Base-by-base conservation (phyloP, 352 stramenopile species). In the Globisporangium viniferum region DNA sequence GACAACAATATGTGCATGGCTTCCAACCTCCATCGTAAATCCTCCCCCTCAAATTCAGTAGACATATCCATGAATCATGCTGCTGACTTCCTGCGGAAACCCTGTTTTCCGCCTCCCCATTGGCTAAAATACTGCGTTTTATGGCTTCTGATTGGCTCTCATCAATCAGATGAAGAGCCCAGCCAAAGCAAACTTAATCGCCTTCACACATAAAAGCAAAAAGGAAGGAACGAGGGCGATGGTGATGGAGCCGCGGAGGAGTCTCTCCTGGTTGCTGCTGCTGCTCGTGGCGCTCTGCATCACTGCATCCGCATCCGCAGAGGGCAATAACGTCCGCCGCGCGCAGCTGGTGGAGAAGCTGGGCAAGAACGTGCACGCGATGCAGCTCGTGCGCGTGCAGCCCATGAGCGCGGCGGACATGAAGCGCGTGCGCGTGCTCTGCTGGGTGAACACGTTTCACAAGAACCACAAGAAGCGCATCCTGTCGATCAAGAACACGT, bases 371-470 rank as follows among this genome's bases (percentile, higher is more conserved):
- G 75, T 93, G 18, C 72, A 82, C 22, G 88, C 88, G n/a, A 86
- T 95, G 73, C 44, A 84, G 44, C 78, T 92, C 22, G 88, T 92
- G 41, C 69, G 73, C n/a, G 84, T 92, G 27, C 80, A 89, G 24
- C 74, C 77, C 7, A 72, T 88, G 44, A 78, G 77, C 20, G 31
- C 70, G 12, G 64, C 63, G 0, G 75, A 86, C 33, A 75, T 77
- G 54, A 51, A 73, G 9, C 64, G 76, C 49, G 78, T 83, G 56
- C 87, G 86, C 53, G 75, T 94, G 56, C 75, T 96, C 18, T 96
- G 88, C 74, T 94, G 85, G 86, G 84, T 94, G 33, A 93, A 92
- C 77, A 96, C 86, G 68, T 93, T 86, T 66, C 81, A 94, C 72
- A 74, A 71, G 49, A 94, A 92, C 73, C 88, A 96, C 78, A 66